These are phyloP conservation scores for Nasturtium officinale DNA, from an alignment of 345 rosid genomes.

Conservation along the genomic window DNA sequence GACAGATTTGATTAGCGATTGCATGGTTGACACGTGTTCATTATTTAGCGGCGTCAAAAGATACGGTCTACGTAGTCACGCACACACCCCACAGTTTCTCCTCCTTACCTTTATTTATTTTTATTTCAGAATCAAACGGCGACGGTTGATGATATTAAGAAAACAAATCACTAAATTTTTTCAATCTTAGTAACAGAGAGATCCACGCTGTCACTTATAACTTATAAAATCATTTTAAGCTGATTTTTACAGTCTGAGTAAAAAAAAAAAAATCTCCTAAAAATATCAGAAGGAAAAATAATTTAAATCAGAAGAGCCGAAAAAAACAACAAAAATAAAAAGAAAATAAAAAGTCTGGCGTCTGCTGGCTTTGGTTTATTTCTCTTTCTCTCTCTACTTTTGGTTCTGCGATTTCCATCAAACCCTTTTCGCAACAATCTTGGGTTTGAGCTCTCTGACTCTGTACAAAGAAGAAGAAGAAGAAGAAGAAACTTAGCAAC, in stretches of 20 bases:
- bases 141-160: slow-evolving; percentile 24
- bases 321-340: no score
- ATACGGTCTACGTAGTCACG: slow-evolving; percentile 43
- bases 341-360: slow-evolving; percentile 35
- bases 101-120: background rate
- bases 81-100: slow-evolving; percentile 30
- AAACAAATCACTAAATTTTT: slow-evolving; percentile 6
- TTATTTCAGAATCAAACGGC: background rate
- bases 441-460: slow-evolving; percentile 26
- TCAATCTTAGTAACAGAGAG: slow-evolving; percentile 39
- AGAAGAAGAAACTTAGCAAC: slow-evolving; percentile 1
- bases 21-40: slow-evolving; percentile 44
- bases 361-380: slow-evolving; percentile 31
- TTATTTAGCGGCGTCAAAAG: slow-evolving; percentile 21
- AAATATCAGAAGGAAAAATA: background rate
- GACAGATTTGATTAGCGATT: slow-evolving; percentile 35
- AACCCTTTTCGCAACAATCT: slow-evolving; percentile 4
- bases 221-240: background rate
- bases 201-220: slow-evolving; percentile 34
- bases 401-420: slow-evolving; percentile 10
- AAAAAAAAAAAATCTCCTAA: background rate
- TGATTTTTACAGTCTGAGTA: background rate
- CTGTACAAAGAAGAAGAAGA: slow-evolving; percentile 7
- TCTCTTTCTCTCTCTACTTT: slow-evolving; percentile 4
- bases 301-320: no score